Evolutionary conservation across 1,139 yeast genomes (phyloP).

Genomic region (Saccharomycopsis crataegensis): DNA sequence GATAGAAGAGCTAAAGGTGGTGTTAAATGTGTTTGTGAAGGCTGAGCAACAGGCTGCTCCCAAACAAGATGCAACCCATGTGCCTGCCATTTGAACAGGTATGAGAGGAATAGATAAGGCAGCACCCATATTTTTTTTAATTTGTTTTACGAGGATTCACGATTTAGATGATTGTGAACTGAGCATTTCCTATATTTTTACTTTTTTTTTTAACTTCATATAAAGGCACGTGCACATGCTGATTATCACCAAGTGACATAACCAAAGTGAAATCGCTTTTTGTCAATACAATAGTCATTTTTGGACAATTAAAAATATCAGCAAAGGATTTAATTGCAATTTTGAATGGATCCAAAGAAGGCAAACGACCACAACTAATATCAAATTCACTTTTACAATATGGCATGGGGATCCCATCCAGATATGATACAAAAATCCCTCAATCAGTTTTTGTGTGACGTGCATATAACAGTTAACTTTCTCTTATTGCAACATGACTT

Average conservation of each 20-base stretch:
- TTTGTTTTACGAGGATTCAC: background rate
- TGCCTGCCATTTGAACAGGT: slow-evolving; percentile 51
- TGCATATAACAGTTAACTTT: no score
- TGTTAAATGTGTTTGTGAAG: slow-evolving; percentile 44
- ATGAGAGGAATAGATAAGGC: slow-evolving; percentile 63
- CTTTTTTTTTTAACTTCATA: background rate
- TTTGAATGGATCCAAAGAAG: no score
- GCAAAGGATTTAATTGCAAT: no score
- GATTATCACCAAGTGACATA: background rate
- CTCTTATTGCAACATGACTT: no score
- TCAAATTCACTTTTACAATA: no score
- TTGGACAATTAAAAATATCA: no score
- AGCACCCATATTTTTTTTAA: slow-evolving; percentile 60
- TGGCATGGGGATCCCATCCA: no score
- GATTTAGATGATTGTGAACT: background rate
- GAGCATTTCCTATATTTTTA: background rate
- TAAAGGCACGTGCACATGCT: background rate
- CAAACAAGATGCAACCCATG: slow-evolving; percentile 69
- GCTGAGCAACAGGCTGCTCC: slow-evolving; percentile 84
- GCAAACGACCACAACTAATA: no score
- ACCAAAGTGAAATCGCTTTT: no score
- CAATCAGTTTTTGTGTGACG: no score
- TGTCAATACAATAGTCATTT: no score
- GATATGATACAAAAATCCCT: no score
- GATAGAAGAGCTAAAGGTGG: slow-evolving; percentile 59